These are phyloP conservation scores for Hymenoscyphus linearis DNA, from an alignment of 2,329 filamentous ascomycete genomes.

Conservation along the genomic window DNA sequence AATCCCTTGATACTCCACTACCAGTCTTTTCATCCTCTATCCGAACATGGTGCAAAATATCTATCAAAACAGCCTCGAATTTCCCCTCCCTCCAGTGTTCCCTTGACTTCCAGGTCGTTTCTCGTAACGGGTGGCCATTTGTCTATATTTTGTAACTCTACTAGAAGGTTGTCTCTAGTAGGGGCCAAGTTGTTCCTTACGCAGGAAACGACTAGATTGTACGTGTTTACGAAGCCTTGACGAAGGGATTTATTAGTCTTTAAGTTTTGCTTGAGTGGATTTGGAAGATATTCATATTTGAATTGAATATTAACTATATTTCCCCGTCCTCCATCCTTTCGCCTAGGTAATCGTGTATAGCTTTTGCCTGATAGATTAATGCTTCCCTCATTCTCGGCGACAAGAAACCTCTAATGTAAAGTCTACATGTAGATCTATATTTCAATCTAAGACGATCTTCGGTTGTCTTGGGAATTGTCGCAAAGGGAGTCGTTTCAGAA, in stretches of 20 bases:
- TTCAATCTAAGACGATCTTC: conserved; percentile 19
- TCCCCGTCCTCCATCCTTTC: conserved; percentile 18
- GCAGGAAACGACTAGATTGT: conserved; percentile 26
- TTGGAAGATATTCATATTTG: conserved; percentile 25
- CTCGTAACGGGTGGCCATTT: conserved; percentile 27
- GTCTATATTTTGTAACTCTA: conserved; percentile 7
- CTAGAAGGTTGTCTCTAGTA: conserved; percentile 9
- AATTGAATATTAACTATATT: conserved; percentile 18
- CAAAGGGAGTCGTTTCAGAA: neutral
- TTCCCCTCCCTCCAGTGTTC: conserved; percentile 27
- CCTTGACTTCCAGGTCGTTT: conserved; percentile 32
- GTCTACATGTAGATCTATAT: conserved; percentile 36
- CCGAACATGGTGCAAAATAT: too few relatives aligned
- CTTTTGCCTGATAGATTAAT: conserved; percentile 29
- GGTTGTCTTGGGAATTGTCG: conserved; percentile 20
- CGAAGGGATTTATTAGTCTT: conserved; percentile 33
- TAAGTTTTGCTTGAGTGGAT: conserved; percentile 27
- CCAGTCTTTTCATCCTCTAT: too few relatives aligned
- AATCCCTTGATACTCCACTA: conserved; percentile 21
- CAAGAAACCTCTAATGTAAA: conserved; percentile 35
- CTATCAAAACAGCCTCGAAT: conserved; percentile 16
- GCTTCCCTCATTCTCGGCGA: conserved; percentile 35
- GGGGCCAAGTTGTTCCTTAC: conserved; percentile 15
- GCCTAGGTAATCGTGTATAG: conserved; percentile 21
- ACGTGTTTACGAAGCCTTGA: conserved; percentile 33